phyloP scores from a whole-genome alignment of 164 flowering plant genomes.

The Nymphaea colorata region DNA sequence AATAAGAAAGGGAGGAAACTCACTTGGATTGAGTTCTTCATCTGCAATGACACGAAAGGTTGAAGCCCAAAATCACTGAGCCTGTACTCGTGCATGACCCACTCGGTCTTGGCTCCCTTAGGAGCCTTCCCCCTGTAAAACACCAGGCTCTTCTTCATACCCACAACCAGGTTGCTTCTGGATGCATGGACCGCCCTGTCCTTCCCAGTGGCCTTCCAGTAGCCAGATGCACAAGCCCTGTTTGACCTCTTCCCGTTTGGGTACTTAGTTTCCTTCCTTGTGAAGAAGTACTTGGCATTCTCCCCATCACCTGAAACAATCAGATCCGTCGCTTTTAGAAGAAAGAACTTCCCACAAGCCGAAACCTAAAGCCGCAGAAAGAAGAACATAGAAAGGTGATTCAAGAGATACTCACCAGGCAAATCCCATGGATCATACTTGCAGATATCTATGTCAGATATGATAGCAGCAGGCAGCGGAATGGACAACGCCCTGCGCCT shows the following conservation, averaged over 20 bases:
- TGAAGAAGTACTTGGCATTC: slow-evolving; percentile 60
- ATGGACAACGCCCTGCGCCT: slow-evolving; percentile 37
- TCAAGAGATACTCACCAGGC: slow-evolving; percentile 35
- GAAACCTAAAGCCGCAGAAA: too few relatives aligned
- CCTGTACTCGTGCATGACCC: slow-evolving; percentile 80
- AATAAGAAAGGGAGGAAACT: not conserved
- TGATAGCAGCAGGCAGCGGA: slow-evolving; percentile 68
- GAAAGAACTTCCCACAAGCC: too few relatives aligned
- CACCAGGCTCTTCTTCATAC: slow-evolving; percentile 54
- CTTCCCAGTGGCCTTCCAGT: slow-evolving; percentile 60
- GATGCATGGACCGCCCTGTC: slow-evolving; percentile 34
- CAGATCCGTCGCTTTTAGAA: too few relatives aligned
- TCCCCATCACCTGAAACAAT: slow-evolving; percentile 31
- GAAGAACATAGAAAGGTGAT: too few relatives aligned
- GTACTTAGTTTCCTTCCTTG: slow-evolving; percentile 34
- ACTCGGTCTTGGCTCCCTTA: slow-evolving; percentile 37
- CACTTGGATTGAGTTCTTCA: slow-evolving; percentile 17
- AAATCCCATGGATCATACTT: slow-evolving; percentile 65
- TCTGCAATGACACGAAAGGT: slow-evolving; percentile 5
- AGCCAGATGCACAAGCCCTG: slow-evolving; percentile 38
- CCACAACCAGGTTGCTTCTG: slow-evolving; percentile 23
- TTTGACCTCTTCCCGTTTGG: slow-evolving; percentile 30
- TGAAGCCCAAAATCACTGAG: slow-evolving; percentile 17
- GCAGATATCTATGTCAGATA: slow-evolving; percentile 50
- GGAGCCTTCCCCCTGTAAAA: slow-evolving; percentile 52